Evolutionary conservation across 2,329 filamentous ascomycete species (phyloP), one percentile per base, ranked within the genome.

Genomic region (Massarina eburnea): DNA sequence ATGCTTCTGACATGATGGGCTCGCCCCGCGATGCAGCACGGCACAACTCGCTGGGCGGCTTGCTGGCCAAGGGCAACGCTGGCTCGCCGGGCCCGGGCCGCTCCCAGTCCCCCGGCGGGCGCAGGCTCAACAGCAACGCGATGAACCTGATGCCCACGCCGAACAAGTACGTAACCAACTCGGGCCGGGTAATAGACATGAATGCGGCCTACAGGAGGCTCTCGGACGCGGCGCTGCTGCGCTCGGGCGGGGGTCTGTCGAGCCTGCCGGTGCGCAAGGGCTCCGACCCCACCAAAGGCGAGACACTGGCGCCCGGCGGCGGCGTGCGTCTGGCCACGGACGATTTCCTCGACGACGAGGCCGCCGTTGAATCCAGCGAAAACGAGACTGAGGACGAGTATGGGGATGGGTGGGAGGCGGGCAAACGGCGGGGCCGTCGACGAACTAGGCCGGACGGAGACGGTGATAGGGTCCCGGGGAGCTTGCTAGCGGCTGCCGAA

Each of bases 401-500:
- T 34, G 88, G 89, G 36, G 87, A 91, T 50, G 78, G 81, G 41
- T 73, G 68, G 57, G 61, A 60, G 24, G 66, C 20, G 19, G 38
- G 68, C 43, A 67, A 70, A 43, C 48, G 66, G 40, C 61, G 73
- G 47, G 72, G 73, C 52, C 53, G 70, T 49, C 62, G 66, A 54
- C 67, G 68, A 35, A 70, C 63, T 35, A 61, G 70, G 48, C 59
- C 59, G 22, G 58, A 61, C 14, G 63, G 62, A 7, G 45, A 49
- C 43, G 73, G 58, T 52, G 69, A 53, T 62, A 70, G 51, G 47
- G 76, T 75, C 57, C 74, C 79, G 1, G 73, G 77, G 62, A 89
- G 84, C 59, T 68, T 91, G 45, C 72, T 91, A 42, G 87, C 85
- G 30, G 87, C 86, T 6, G 85, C 85, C 1, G 86, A 92, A 64